Base-by-base conservation (phyloP, 352 stramenopile genomes). In the Saprolegnia parasitica region DNA sequence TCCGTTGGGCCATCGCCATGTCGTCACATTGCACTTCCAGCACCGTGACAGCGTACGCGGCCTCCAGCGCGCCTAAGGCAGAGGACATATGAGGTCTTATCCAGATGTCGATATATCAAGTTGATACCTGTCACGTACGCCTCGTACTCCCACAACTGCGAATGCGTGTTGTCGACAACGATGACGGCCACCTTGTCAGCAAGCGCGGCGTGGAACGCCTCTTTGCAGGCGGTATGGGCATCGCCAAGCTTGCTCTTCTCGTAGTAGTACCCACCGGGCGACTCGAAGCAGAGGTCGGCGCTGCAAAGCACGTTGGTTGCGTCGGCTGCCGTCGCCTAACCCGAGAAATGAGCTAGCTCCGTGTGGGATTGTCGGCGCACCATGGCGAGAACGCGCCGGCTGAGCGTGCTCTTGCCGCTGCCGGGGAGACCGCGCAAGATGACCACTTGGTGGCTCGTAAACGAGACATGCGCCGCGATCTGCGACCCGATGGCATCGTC, bases 151-250 rank as follows among this genome's bases (percentile, higher is more conserved):
- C 56, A 65, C 9, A 65, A 32, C 18, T 21, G 26, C 40, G 56
- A 65, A 47, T 70, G 47, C 29, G 63, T 70, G 32, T 70, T 70
- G 63, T 70, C 63, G 18, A 70, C 54, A 20, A 70, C 63, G 26
- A 70, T 39, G 35, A 70, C 47, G n/a, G 47, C 47, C 1, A 45
- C n/a, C 5, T 35, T 62, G 46, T 45, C 18, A 5, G 29, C 24
- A 0, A 70, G 26, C 35, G 63, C 63, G n/a, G 47, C n/a, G 5
- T 21, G 3, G 29, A 70, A 60, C 26, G 32, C 11, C 6, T 45
- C 32, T 49, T 61, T 52, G 54, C 63, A 70, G 1, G 16, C 18
- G 23, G 9, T 9, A 37, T 70, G 63, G 5, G 63, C 63, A 4
- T 61, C 26, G 0, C 4, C 13, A 10, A 70, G 39, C 20, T 65